Evolutionary conservation across 768 basidiomycete species (phyloP).

Genomic region (Tylopilus rubrobrunneus): DNA sequence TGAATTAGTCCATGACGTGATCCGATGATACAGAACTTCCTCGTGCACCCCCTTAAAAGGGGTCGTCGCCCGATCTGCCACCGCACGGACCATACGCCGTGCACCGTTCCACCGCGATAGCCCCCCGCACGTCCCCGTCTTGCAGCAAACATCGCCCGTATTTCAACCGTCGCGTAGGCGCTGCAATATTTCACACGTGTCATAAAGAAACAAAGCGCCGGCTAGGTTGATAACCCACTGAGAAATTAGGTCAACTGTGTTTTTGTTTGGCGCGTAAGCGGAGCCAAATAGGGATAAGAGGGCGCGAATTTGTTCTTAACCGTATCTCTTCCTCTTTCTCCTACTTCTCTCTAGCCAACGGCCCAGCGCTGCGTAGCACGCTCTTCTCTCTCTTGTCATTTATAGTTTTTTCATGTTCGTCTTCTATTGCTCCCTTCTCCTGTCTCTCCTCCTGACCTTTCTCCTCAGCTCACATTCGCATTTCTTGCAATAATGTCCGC

Average conservation of each 20-base stretch:
- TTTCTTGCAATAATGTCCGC: conserved; percentile 79
- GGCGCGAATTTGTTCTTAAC: conserved; percentile 33
- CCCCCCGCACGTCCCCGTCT: neutral
- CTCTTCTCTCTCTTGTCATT: conserved; percentile 56
- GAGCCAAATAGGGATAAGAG: conserved; percentile 42
- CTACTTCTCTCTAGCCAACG: conserved; percentile 54
- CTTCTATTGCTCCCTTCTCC: conserved; percentile 6
- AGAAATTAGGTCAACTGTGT: conserved; percentile 32
- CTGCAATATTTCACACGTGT: conserved; percentile 6
- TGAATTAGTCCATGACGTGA: conserved; percentile 32
- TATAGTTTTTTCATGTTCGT: conserved; percentile 51
- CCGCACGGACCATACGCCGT: conserved; percentile 26
- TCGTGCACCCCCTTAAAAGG: conserved; percentile 12
- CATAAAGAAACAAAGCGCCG: neutral
- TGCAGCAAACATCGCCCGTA: neutral
- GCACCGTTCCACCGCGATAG: neutral
- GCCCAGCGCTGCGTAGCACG: conserved; percentile 53
- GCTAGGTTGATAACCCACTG: conserved; percentile 11
- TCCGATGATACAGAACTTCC: conserved; percentile 21
- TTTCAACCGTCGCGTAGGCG: neutral
- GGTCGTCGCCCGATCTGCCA: conserved; percentile 22
- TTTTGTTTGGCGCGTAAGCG: conserved; percentile 39
- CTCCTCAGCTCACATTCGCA: conserved; percentile 49
- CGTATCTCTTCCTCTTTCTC: conserved; percentile 50
- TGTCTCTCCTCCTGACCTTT: neutral